phyloP scores from a whole-genome alignment of 2,329 filamentous ascomycete genomes.

The Hortaea werneckii region DNA sequence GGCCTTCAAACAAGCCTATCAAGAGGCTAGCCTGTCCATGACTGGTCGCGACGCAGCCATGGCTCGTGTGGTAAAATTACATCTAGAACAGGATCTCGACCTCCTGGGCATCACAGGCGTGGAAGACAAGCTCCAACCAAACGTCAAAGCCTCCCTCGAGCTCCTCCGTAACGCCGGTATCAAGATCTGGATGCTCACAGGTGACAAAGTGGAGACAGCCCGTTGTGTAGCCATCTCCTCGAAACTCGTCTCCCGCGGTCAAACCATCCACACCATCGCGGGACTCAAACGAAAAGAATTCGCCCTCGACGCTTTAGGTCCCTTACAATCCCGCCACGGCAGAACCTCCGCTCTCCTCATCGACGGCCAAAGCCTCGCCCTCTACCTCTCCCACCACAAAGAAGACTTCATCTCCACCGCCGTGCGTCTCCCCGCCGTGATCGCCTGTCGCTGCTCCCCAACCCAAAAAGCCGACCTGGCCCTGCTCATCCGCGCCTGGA shows the following conservation, averaged over 20 bases:
- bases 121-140: constrained; percentile 89
- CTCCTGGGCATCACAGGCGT: constrained; percentile 95
- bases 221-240: constrained; percentile 92
- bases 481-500: constrained; percentile 77
- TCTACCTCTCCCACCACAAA: constrained; percentile 75
- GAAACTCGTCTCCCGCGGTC: constrained; percentile 83
- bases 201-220: constrained; percentile 96
- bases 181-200: constrained; percentile 99
- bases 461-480: constrained; percentile 96
- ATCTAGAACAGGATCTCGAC: constrained; percentile 80
- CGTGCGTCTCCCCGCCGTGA: constrained; percentile 78
- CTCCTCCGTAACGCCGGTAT: constrained; percentile 92
- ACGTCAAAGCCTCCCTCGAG: constrained; percentile 92
- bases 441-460: constrained; percentile 92
- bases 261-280: constrained; percentile 89
- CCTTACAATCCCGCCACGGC: constrained; percentile 71
- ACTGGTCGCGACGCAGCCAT: constrained; percentile 72
- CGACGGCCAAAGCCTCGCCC: constrained; percentile 78
- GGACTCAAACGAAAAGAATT: constrained; percentile 65
- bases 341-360: constrained; percentile 73
- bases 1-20: constrained; percentile 65
- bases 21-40: constrained; percentile 71
- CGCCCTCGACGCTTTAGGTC: constrained; percentile 79
- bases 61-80: constrained; percentile 66
- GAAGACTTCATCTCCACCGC: constrained; percentile 80